Evolutionary conservation across 2,329 filamentous ascomycete genomes (phyloP), one percentile per base, ranked within the genome.

Genomic region (Pezicula carpinea): DNA sequence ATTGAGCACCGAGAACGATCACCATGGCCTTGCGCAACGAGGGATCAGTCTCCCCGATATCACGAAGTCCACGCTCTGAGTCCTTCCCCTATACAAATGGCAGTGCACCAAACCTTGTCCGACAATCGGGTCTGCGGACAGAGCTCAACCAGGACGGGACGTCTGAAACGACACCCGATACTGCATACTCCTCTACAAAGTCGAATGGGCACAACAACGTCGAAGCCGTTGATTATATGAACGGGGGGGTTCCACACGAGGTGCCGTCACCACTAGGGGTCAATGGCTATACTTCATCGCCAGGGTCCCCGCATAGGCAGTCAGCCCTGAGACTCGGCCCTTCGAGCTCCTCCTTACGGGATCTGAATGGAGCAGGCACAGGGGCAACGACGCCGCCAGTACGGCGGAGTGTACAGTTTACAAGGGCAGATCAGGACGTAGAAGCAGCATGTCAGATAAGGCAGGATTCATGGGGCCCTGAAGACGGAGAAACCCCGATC

Each of bases 381-480:
- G 62, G 61, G 19, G 58, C 57, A 39, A 53, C 55, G 21, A 64
- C 62, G 19, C 62, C 62, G 6, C 58, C 61, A 4, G 58, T 74
- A 17, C 72, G 81, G 43, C 77, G 79, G 47, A 92, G 85, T 61
- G 87, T 95, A 3, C 88, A 93, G 57, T 93, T 95, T 62, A 80
- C 78, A 2, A 75, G 80, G 23, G 65, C 68, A 22, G 70, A 75
- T 63, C 53, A 61, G 66, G 45, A 39, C 3, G 38, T 39, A 54
- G 80, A 78, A 29, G 67, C 73, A 5, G 67, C 66, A 17, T 64
- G 71, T 17, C 79, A 82, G 54, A 79, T 76, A 26, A 75, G 82
- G 49, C 76, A 84, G 36, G 76, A 79, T 29, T 89, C 86, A 4
- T 78, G 78, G 54, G 57, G 52, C 23, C 6, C 14, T 50, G 82